Evolutionary conservation across 371 early-diverging fungal species (phyloP).

Genomic region (Conidiobolus incongruus): DNA sequence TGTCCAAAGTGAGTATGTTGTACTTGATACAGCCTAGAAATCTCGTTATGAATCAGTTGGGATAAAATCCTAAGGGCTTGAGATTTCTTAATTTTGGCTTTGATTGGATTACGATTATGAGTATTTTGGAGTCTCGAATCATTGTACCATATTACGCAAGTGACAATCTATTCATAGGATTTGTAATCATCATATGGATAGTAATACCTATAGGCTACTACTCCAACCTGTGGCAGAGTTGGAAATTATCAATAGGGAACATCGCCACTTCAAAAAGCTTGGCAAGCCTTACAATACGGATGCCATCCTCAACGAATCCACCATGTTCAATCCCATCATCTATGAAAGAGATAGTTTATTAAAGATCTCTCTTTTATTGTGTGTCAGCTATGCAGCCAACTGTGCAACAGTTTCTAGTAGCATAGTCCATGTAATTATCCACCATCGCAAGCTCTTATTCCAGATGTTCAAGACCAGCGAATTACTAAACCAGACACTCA

Average conservation of each 20-base stretch:
- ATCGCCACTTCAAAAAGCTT: slow-evolving; percentile 14
- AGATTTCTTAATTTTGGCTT: slow-evolving; percentile 43
- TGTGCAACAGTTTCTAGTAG: slow-evolving; percentile 25
- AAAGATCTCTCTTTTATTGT: slow-evolving; percentile 31
- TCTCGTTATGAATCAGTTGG: slow-evolving; percentile 23
- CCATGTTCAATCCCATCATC: no score
- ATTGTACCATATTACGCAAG: slow-evolving; percentile 49
- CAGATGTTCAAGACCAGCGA: slow-evolving; percentile 12
- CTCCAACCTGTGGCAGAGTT: slow-evolving; percentile 18
- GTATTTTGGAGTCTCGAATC: slow-evolving; percentile 37
- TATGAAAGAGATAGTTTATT: no score
- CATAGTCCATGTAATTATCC: slow-evolving; percentile 22
- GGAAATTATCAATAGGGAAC: slow-evolving; percentile 7
- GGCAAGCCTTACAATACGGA: slow-evolving; percentile 19
- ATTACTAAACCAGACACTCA: slow-evolving; percentile 24
- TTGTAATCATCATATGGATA: slow-evolving; percentile 46
- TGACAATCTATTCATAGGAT: slow-evolving; percentile 40
- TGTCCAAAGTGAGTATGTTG: slow-evolving; percentile 45
- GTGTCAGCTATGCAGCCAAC: slow-evolving; percentile 22
- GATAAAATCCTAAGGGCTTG: slow-evolving; percentile 35
- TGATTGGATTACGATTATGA: slow-evolving; percentile 47
- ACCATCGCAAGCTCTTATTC: slow-evolving; percentile 23
- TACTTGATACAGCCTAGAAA: slow-evolving; percentile 44
- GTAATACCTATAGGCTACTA: slow-evolving; percentile 45
- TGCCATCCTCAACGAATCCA: no score